Base-by-base conservation (phyloP, 2,329 filamentous ascomycete genomes). In the Pseudopyrenochaeta lycopersici region DNA sequence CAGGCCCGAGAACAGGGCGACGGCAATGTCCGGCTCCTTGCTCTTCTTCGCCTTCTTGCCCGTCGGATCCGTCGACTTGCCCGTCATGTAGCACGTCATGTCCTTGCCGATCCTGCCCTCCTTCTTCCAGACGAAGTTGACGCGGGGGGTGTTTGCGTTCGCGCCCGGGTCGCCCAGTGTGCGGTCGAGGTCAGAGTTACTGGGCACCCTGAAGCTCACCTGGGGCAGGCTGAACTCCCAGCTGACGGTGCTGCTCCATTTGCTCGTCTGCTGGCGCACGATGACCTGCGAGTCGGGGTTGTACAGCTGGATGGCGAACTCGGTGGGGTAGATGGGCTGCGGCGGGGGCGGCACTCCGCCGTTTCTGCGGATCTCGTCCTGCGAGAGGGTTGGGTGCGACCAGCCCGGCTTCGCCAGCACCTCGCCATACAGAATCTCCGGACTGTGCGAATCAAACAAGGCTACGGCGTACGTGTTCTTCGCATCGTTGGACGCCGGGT, bases 211-310 rank as follows among this genome's bases (percentile, higher is more conserved):
- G 74, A 99, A 99, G 21, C 88, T 90, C 54, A 88, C 88, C 70
- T 93, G 87, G 0, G 95, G 95, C 77, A 99, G 88, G 74, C 94
- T 91, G 76, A 99, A 98, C 60, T 95, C 91, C 89, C 94, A 99
- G 48, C 86, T 85, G 46, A 92, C 87, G 12, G 87, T 88, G 55
- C 87, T 89, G 57, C 89, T 92, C 89, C 92, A 96, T 56, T 88
- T 88, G 30, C 90, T 89, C 35, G 88, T 84, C 63, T 90, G 86
- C 67, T 88, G 85, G 64, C 84, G 87, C 31, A 98, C 84, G 1
- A 81, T 67, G 17, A 98, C 81, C 64, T 90, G 84, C 75, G 95
- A 92, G 73, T 98, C 94, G 0, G 95, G 95, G 72, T 97, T 95
- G 81, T 97, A 98, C 2, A 99, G 87, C 66, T 94, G 89, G 33